Evolutionary conservation across 345 rosid species (phyloP), one percentile per base, ranked within the genome.

Genomic region (Eucalyptus cloeziana): DNA sequence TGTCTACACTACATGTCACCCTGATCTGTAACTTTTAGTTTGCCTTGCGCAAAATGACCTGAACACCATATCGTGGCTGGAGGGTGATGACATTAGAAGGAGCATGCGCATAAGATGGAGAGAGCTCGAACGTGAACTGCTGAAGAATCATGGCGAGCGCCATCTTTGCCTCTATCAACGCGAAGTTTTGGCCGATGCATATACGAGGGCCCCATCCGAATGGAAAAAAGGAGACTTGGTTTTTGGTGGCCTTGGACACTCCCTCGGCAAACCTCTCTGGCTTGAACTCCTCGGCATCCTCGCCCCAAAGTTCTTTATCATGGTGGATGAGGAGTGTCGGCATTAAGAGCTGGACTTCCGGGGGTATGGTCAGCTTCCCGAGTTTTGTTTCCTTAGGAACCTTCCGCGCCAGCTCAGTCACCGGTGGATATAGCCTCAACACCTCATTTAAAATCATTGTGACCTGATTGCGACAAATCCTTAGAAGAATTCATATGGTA

Each of bases 391-490:
- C 67, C 47, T 40, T 85, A 37, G 24, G n/a, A 64, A 69, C 86
- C 19, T 14, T n/a, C 16, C 91, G 87, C 9, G 4, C 25, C 31
- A 87, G 5, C 33, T 5, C 8, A 19, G 47, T 49, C 4, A 25
- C 11, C 9, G 91, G 89, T 17, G 91, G 91, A 43, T 90, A 87
- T 31, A 90, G 62, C 85, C 91, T 64, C 76, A 90, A n/a, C 19
- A 87, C 91, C 89, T 90, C 91, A 67, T 85, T 54, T 8, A 90
- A 45, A 25, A 90, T 90, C 91, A 90, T 90, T 40, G 91, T 90
- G 11, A 87, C 88, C 91, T 90, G 71, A 76, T 21, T 4, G 8
- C 25, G 14, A 76, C 27, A 76, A 76, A 76, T 37, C 25, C 47
- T 3, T 19, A 37, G 45, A 76, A 37, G 27, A 33, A 19, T 10